Conservation (phyloP, 1,284 basidiomycete genomes). For the Blastosporella zonata region DNA sequence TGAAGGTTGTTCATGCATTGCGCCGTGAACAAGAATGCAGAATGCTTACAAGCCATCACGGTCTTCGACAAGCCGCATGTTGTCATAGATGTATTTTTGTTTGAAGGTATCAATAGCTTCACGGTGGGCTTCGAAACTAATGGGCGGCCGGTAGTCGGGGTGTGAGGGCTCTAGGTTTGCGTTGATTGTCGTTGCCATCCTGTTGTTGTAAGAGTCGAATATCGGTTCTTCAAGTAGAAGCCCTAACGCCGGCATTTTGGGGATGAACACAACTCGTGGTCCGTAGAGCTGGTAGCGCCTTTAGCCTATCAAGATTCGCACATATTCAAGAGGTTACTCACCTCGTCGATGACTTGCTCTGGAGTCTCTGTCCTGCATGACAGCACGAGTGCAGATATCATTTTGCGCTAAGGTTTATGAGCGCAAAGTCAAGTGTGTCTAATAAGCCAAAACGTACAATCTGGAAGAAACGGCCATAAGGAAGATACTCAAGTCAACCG, state of each 20-base stretch:
- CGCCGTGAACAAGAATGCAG: constrained; percentile 30
- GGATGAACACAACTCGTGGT: constrained; percentile 80
- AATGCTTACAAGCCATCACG: constrained; percentile 71
- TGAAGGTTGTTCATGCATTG: constrained; percentile 4
- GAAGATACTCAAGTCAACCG: background rate
- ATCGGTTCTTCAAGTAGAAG: constrained; percentile 93
- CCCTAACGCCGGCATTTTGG: constrained; percentile 96
- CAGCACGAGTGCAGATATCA: constrained; percentile 89
- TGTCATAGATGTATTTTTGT: constrained; percentile 77
- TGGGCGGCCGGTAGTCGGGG: constrained; percentile 57
- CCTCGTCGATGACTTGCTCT: constrained; percentile 69
- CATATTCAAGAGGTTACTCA: constrained; percentile 22
- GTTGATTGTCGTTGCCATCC: constrained; percentile 56
- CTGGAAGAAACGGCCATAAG: constrained; percentile 14
- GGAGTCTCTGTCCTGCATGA: constrained; percentile 76
- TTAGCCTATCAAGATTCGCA: background rate
- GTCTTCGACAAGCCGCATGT: constrained; percentile 83
- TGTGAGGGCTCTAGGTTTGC: constrained; percentile 49
- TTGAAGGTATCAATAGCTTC: constrained; percentile 79
- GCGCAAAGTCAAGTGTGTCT: constrained; percentile 1
- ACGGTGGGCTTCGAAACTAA: constrained; percentile 69
- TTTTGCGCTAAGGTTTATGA: constrained; percentile 74
- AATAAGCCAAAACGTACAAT: constrained; percentile 24
- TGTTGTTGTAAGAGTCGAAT: constrained; percentile 77
- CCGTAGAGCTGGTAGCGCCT: constrained; percentile 54